Evolutionary conservation across 1,284 basidiomycete genomes (phyloP).

Genomic region (Sporisorium sorghi): DNA sequence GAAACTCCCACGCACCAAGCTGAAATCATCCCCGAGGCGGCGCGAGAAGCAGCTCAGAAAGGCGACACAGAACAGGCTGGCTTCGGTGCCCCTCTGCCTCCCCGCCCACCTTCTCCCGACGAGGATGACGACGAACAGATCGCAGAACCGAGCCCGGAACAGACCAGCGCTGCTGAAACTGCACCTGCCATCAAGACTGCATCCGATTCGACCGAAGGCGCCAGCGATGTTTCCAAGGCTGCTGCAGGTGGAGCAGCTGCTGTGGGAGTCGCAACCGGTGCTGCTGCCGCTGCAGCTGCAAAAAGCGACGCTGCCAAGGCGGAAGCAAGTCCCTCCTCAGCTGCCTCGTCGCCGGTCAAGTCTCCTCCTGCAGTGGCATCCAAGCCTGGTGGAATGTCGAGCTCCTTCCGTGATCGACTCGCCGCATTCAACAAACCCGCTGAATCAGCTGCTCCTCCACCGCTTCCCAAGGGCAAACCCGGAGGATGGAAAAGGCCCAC

Average conservation of each 20-base stretch:
- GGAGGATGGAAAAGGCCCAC: slow-evolving; percentile 65
- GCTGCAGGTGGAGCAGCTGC: slow-evolving; percentile 9
- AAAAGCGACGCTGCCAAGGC: not conserved
- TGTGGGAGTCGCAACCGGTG: slow-evolving; percentile 8
- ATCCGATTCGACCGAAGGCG: not conserved
- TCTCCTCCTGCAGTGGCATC: slow-evolving; percentile 48
- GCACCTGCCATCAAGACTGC: not conserved
- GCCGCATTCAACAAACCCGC: slow-evolving; percentile 67
- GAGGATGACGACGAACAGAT: slow-evolving; percentile 16
- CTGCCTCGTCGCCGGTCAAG: slow-evolving; percentile 24
- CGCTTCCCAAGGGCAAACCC: slow-evolving; percentile 60
- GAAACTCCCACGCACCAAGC: slow-evolving; percentile 46
- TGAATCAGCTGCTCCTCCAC: slow-evolving; percentile 56
- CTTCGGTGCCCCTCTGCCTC: slow-evolving; percentile 46
- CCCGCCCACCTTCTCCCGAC: slow-evolving; percentile 38
- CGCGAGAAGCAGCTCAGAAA: slow-evolving; percentile 39
- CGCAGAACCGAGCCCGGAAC: not conserved
- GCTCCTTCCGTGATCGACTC: slow-evolving; percentile 64
- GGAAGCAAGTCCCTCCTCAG: slow-evolving; percentile 3
- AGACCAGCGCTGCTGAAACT: not conserved
- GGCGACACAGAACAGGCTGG: slow-evolving; percentile 40
- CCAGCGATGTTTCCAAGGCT: not conserved
- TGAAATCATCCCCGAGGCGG: slow-evolving; percentile 45
- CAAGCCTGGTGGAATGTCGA: slow-evolving; percentile 58
- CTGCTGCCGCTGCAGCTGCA: slow-evolving; percentile 9